Base-by-base conservation (phyloP, 306 rosid genomes). In the Astragalus membranaceus region DNA sequence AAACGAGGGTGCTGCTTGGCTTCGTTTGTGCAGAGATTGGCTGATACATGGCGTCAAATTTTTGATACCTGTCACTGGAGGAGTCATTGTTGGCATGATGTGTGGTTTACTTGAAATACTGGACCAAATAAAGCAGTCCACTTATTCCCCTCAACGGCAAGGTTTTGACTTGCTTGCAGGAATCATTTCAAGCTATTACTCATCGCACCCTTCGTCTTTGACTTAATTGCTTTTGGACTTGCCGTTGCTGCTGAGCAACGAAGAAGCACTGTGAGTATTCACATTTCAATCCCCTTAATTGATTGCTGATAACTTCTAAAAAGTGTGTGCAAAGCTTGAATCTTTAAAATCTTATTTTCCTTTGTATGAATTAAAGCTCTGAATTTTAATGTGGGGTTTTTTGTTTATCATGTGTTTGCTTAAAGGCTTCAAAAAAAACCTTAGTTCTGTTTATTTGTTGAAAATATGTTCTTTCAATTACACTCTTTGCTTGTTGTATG, bases 11-110 rank as follows among this genome's bases (percentile, higher is more conserved):
- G 97, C 99, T 80, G 88, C 97, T 3, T 91, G 97, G 96, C 96
- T 94, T 80, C 96, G 99, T 43, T 62, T 94, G n/a, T n/a, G 59
- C 99, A 94, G 83, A 83, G 97, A 75, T 72, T 88, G 63, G 92
- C 89, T 1, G 92, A 88, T 73, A 94, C 97, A 35, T 94, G 99
- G 99, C 97, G 91, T 79, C 87, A 96, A 30, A 91, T 94, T 79
- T 46, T 70, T 94, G 54, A 81, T 91, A 75, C 99, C 99, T 0
- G 99, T 94, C 62, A 81, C 92, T 0, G 97, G 99, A 36, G 99
- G 99, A 53, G 91, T 94, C 72, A 88, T 91, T 78, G 99, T 94
- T 16, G 97, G 99, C 62, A 84, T 94, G 96, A 94, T 94, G 97
- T 95, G 92, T 75, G 99, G 99, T 51, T 85, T 94, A 77, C 83